Evolutionary conservation across 768 basidiomycete genomes (phyloP), one percentile per base, ranked within the genome.

Genomic region (Daedalea quercina): DNA sequence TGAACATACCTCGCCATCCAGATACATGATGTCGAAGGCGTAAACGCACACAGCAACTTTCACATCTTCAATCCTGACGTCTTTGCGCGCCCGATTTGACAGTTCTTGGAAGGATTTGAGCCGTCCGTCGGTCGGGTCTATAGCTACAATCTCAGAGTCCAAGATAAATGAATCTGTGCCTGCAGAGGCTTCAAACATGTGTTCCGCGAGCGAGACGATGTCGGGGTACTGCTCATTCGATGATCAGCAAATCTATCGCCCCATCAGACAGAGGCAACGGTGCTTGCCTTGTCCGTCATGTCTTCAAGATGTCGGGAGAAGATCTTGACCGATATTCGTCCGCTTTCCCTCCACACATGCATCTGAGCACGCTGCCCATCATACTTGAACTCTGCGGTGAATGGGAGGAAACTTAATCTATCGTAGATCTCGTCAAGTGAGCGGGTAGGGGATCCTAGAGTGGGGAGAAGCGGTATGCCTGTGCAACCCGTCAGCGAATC

Each of bases 291-390:
- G 54, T 82, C 80, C 1, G 90, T 93, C 93, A 94, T 94, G 61
- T 93, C 84, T 69, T 94, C 91, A 28, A 95, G 72, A 72, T 93
- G 90, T 51, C 92, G 82, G 54, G 88, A 90, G 71, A 95, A 95
- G 46, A 94, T 74, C 49, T 81, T 79, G 40, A 90, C 76, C 9
- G 58, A 61, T 26, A 63, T 50, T 11, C 63, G 59, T 28, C 66
- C 61, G 2, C 65, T 60, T 13, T 62, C 63, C 56, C 57, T 65
- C 41, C 50, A 62, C 12, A 75, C 85, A 63, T 90, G 87, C n/a
- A 89, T 83, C 67, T 90, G 90, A 19, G 85, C 90, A 46, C 87
- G 78, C 62, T 90, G 87, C 19, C 87, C 94, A 60, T 96, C 94
- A 61, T 94, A 89, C 68, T 95, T 96, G 65, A 88, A 89, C 70